Evolutionary conservation across 192 early-diverging fungal genomes (phyloP).

Genomic region (Backusella luteola): DNA sequence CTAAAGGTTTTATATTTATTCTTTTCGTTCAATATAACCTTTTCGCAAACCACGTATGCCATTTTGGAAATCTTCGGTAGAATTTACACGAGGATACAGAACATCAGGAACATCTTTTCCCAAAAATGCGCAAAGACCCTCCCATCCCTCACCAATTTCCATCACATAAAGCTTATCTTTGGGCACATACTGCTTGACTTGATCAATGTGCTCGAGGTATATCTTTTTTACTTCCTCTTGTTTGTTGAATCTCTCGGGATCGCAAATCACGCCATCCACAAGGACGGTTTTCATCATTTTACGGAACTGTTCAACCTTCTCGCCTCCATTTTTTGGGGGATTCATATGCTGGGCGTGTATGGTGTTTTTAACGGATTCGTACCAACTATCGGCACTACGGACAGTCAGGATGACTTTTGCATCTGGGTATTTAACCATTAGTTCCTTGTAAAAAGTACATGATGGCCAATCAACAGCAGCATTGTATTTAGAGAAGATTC

Average conservation of each 20-base stretch:
- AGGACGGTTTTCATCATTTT: neutral
- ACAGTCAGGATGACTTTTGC: conserved; percentile 22
- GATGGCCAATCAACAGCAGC: conserved; percentile 28
- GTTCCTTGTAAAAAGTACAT: too few species aligned
- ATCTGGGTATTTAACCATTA: conserved; percentile 13
- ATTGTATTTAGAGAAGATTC: conserved; percentile 2
- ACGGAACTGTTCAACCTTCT: neutral
- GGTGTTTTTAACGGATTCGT: conserved; percentile 12
- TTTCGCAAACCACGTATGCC: neutral
- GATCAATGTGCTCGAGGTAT: neutral
- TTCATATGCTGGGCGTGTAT: neutral
- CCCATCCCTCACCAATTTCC: conserved; percentile 11
- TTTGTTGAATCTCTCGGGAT: neutral
- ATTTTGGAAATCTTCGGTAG: neutral
- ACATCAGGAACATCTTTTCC: neutral
- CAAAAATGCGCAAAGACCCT: neutral
- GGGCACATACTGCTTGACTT: neutral
- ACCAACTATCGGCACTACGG: conserved; percentile 21
- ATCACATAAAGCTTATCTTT: neutral
- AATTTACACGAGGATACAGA: neutral
- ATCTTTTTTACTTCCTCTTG: neutral
- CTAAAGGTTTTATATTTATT: too few species aligned
- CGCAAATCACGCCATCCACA: neutral
- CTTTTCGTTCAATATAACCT: neutral
- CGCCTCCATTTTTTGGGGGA: neutral